phyloP scores from a whole-genome alignment of 805 yeast genomes.

The Tetrapisispora phaffii region DNA sequence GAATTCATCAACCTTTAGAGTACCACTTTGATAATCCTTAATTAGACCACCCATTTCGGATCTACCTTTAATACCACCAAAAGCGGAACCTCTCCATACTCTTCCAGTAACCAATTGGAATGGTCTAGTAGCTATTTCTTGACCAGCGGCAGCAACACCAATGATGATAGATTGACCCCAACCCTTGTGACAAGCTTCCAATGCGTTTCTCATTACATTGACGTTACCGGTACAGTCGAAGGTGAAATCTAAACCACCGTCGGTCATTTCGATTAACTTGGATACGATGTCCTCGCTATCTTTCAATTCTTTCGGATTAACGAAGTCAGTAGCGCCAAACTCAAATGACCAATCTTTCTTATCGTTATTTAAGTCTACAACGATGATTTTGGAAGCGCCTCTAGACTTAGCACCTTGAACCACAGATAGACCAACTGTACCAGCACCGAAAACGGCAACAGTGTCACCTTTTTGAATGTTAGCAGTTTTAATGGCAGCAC shows the following conservation, averaged over 20 bases:
- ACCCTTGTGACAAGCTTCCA: conserved; percentile 97
- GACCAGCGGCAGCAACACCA: conserved; percentile 98
- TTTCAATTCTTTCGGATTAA: conserved; percentile 72
- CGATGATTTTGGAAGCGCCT: conserved; percentile 73
- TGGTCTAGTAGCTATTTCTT: conserved; percentile 94
- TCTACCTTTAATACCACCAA: conserved; percentile 98
- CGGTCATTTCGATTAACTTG: conserved; percentile 78
- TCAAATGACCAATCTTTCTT: conserved; percentile 79
- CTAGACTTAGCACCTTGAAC: conserved; percentile 88
- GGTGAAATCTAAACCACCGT: conserved; percentile 93
- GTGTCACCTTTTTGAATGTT: conserved; percentile 78
- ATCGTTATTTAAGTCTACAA: conserved; percentile 75
- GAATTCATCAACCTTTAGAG: conserved; percentile 84
- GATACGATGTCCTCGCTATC: conserved; percentile 72
- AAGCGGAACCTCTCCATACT: conserved; percentile 99
- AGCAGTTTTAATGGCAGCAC: conserved; percentile 94
- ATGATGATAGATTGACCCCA: conserved; percentile 95
- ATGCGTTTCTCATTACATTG: conserved; percentile 87
- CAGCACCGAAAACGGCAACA: conserved; percentile 95
- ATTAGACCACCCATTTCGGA: conserved; percentile 87
- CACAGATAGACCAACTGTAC: conserved; percentile 93
- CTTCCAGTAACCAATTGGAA: conserved; percentile 98
- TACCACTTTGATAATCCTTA: conserved; percentile 72
- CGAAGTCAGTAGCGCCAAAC: conserved; percentile 92
- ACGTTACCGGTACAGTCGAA: conserved; percentile 98